phyloP scores from a whole-genome alignment of 139 green algal genomes.

The Chloropicon primus region DNA sequence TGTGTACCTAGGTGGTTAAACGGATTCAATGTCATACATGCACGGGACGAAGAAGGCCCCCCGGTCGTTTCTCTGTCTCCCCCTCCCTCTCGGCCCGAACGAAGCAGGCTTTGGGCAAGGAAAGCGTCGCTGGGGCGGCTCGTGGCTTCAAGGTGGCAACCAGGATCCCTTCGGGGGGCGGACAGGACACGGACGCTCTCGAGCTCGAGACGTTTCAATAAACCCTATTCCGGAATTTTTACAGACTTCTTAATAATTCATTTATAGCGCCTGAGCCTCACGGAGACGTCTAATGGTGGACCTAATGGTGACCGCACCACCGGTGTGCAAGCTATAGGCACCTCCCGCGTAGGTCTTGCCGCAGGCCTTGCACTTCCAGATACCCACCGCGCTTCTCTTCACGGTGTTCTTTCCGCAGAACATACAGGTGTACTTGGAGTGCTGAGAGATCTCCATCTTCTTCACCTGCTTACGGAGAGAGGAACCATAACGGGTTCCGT shows the following conservation, averaged over 20 bases:
- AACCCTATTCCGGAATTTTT: too few species aligned
- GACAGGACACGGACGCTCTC: too few species aligned
- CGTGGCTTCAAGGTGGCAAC: too few species aligned
- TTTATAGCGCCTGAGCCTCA: conserved; percentile 74
- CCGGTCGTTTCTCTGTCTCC: too few species aligned
- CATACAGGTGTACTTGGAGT: conserved; percentile 97
- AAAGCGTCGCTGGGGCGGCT: too few species aligned
- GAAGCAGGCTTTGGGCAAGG: too few species aligned
- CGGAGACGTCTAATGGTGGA: conserved; percentile 94
- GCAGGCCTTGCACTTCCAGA: conserved; percentile 96
- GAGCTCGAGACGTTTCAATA: too few species aligned
- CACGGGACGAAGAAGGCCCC: too few species aligned
- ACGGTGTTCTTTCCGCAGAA: conserved; percentile 97
- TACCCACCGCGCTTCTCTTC: conserved; percentile 85
- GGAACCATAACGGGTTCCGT: conserved; percentile 95
- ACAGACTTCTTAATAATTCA: background rate
- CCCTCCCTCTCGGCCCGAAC: too few species aligned
- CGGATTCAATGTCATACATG: too few species aligned
- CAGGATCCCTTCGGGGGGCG: too few species aligned
- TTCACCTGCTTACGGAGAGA: conserved; percentile 96
- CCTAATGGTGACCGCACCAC: conserved; percentile 82
- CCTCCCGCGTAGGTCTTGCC: conserved; percentile 83
- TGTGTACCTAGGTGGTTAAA: too few species aligned
- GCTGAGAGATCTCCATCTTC: conserved; percentile 98
- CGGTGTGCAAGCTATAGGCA: conserved; percentile 84